Base-by-base conservation (phyloP, 352 stramenopile genomes). In the Nothophytophthora sp. region DNA sequence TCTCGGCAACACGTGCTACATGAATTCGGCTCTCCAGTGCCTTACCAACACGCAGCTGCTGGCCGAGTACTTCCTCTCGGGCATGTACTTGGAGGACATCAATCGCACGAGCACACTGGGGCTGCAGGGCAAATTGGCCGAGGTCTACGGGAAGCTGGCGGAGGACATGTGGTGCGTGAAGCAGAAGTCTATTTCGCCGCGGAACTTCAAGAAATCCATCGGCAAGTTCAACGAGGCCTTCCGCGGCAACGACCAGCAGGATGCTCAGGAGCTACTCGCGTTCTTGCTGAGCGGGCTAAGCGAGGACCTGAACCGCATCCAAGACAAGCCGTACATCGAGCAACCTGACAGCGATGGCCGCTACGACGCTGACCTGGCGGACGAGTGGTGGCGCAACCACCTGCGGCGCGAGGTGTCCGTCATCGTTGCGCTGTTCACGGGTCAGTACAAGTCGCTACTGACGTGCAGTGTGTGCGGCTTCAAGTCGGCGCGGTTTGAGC, bases 301-400 rank as follows among this genome's bases (percentile, higher is more conserved):
- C 48, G 97, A 99, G 70, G 98, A 99, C 59, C 70, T 99, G 6
- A 99, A 99, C 67, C 83, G 96, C 28, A 97, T 99, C 39, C 86
- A 90, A 15, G 79, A 97, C 43, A 97, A 98, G 58, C 96, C 96
- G 10, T 99, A 99, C 59, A 95, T 99, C 8, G 95, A 99, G 64
- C 97, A 99, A 35, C 82, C 96, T 9, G 96, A 99, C 60, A 98
- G 89, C 29, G 96, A 99, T 64, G 96, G 96, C n/a, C 86, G 97
- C 16, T 96, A 97, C 29, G 98, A 99, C 66, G 83, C 83, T 8
- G 97, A 99, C 67, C 68, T 99, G 22, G 98, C 98, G 9, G 92
- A 99, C 50, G 98, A 99, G 65, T 99, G 97, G 96, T 99, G 98
- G 98, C 73, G 87, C 13, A 99, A 99, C 58, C 96, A 99, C 68